Percentiles rank a stretch among this genome's conserved stretches.
phyloP scores from a whole-genome alignment of 805 yeast species.

The Metschnikowia bowlesiae region DNA sequence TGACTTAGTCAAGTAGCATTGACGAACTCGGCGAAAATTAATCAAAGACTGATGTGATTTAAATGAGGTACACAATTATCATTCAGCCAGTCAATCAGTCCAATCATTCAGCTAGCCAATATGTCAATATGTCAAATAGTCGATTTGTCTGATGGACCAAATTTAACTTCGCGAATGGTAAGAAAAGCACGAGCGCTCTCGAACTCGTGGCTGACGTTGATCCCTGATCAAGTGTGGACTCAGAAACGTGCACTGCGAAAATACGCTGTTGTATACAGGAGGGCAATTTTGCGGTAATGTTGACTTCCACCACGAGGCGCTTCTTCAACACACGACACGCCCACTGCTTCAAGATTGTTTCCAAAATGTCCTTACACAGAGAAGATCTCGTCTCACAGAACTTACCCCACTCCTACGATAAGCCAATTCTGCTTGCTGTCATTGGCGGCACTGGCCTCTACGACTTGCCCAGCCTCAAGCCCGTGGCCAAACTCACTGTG shows the following conservation, averaged over 20 bases:
- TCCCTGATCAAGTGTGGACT: background rate
- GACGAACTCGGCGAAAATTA: no score
- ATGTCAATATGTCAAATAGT: no score
- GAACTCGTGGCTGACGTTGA: no score
- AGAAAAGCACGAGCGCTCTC: no score
- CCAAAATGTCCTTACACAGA: conserved; percentile 34
- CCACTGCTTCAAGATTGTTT: background rate
- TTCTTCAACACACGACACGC: background rate
- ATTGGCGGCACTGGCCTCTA: conserved; percentile 99
- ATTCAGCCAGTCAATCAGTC: no score
- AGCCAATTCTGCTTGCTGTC: conserved; percentile 75
- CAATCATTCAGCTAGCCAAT: no score
- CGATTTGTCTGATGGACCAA: no score
- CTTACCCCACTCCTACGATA: conserved; percentile 52
- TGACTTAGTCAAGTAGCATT: no score
- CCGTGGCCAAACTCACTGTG: conserved; percentile 77
- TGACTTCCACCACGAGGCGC: background rate
- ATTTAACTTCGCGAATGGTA: no score
- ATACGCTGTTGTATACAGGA: background rate
- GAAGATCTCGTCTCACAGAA: conserved; percentile 22
- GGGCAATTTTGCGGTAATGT: conserved; percentile 1
- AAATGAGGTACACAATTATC: no score
- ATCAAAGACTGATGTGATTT: no score
- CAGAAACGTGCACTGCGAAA: background rate
- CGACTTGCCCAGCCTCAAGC: conserved; percentile 72